Evolutionary conservation across 2,329 filamentous ascomycete genomes (phyloP), one percentile per base, ranked within the genome.

Genomic region (Clonostachys sp.): DNA sequence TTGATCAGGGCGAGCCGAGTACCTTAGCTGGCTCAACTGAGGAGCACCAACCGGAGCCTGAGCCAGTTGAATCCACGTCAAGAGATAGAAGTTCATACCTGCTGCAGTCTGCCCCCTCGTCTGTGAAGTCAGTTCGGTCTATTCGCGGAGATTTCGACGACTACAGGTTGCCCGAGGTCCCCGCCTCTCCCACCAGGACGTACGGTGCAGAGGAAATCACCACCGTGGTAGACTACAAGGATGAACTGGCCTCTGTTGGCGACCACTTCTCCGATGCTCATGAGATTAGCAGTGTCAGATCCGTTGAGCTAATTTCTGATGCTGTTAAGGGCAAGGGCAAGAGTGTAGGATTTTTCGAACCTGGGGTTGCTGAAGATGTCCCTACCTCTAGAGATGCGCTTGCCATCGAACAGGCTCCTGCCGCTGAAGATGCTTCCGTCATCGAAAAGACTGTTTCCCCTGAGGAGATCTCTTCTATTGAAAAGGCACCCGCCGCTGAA

Each of bases 11-110:
- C 24, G 24, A 30, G 24, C 24, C 24, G 24, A 30, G 24, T 30
- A 10, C 24, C 9, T 9, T 30, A 9, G 24, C 36, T 12, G n/a
- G 14, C 40, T 20, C 18, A 9, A 13, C 10, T 33, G 24, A 34
- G 39, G 62, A 36, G 20, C 20, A 24, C 10, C 20, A 38, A 12
- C 12, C 66, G 38, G 66, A 74, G 36, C 65, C 67, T 17, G 63
- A 64, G 30, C 61, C 66, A 6, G 52, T 71, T 14, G 69, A 75
- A 36, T 49, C 69, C 14, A 68, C 64, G 49, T 68, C 66, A 7
- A 72, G 71, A 53, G 64, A 71, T 50, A 60, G 66, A 52, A 74
- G 65, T 55, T 71, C 68, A 12, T 70, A 71, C 53, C 53, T 73
- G 14, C 63, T 70, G 33, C 58, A 66, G 44, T 66, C 68, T 13